Conservation (phyloP, 1,284 basidiomycete genomes). For the Sporisorium exsertum region DNA sequence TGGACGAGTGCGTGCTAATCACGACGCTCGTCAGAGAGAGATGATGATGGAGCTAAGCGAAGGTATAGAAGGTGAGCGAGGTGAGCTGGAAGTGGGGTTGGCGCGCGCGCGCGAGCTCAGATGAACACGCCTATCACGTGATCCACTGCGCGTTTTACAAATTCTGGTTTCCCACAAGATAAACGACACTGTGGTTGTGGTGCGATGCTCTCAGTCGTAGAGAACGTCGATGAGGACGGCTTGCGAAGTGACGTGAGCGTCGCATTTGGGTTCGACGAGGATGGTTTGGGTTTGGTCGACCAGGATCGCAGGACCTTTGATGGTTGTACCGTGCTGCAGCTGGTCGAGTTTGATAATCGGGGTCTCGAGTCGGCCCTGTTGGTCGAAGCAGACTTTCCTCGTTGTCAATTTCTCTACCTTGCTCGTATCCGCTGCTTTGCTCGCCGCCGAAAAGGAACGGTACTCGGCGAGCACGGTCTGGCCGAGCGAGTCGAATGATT, state of each 20-base stretch:
- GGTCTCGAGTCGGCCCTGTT: conserved; percentile 79
- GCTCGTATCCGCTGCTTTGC: conserved; percentile 33
- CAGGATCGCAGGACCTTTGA: conserved; percentile 86
- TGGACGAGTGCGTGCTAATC: too few species aligned
- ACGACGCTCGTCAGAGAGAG: too few species aligned
- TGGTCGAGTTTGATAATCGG: conserved; percentile 81
- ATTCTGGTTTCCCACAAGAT: too few species aligned
- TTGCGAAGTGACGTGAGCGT: conserved; percentile 53
- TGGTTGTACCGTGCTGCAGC: conserved; percentile 77
- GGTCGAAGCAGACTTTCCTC: conserved; percentile 81
- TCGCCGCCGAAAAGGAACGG: conserved; percentile 35
- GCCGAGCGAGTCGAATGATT: conserved; percentile 85
- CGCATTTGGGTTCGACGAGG: conserved; percentile 73
- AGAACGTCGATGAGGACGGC: conserved; percentile 57
- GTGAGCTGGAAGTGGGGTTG: too few species aligned
- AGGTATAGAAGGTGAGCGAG: too few species aligned
- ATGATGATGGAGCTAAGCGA: too few species aligned
- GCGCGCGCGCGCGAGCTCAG: too few species aligned
- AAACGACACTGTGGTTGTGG: too few species aligned
- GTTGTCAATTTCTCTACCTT: conserved; percentile 68
- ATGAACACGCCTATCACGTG: too few species aligned
- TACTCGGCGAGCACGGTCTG: conserved; percentile 81
- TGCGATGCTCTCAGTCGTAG: conserved; percentile 27
- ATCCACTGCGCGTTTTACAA: too few species aligned
- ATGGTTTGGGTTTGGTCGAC: conserved; percentile 94